Percentiles rank a stretch among this genome's conserved stretches.
These are phyloP conservation scores for Liquidambar formosana DNA, from an alignment of 164 flowering plant genomes.

Conservation along the genomic window DNA sequence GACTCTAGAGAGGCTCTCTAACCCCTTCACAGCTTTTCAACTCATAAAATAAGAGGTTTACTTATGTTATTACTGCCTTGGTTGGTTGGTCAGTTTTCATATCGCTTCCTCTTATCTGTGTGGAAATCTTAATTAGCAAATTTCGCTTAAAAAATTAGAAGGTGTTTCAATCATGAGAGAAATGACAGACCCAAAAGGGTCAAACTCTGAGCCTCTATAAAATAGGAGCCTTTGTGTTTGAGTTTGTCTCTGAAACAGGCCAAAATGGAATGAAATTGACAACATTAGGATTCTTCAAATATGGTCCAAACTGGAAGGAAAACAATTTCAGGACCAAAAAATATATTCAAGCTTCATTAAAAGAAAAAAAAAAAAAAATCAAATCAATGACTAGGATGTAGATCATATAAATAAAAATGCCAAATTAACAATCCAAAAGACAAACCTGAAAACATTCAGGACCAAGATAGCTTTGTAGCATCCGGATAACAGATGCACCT, in stretches of 20 bases:
- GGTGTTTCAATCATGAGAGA: not conserved
- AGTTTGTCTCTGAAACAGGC: too few relatives aligned
- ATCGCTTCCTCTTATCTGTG: too few relatives aligned
- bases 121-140: too few relatives aligned
- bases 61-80: too few relatives aligned
- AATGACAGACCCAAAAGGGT: not conserved
- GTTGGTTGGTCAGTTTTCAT: too few relatives aligned
- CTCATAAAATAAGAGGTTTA: too few relatives aligned
- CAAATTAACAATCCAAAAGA: not conserved
- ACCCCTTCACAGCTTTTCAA: too few relatives aligned
- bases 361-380: too few relatives aligned
- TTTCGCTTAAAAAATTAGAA: too few relatives aligned
- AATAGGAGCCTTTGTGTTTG: too few relatives aligned
- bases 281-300: not conserved
- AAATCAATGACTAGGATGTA: not conserved
- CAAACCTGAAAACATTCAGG: constrained; percentile 80
- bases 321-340: not conserved
- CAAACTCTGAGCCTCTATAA: not conserved
- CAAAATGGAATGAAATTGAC: not conserved
- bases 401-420: not conserved
- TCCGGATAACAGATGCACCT: constrained; percentile 87
- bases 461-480: constrained; percentile 92
- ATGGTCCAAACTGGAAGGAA: not conserved
- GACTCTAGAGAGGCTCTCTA: too few relatives aligned
- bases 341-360: too few relatives aligned